These are phyloP conservation scores for Theileria orientalis DNA, from an alignment of 169 alveolate genomes.

Conservation along the genomic window DNA sequence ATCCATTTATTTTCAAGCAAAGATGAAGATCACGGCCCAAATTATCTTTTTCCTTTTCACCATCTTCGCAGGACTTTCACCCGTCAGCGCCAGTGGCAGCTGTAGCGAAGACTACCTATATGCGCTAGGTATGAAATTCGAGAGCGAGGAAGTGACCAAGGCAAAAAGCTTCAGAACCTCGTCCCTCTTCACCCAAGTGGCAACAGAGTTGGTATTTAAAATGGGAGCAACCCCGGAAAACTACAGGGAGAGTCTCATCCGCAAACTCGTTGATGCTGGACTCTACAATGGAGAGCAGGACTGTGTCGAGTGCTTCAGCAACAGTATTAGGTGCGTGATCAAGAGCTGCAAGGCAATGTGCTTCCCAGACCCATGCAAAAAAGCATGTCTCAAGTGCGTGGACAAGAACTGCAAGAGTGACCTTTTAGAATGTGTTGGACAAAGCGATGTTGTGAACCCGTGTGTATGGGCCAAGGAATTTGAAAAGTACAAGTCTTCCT, in stretches of 20 bases:
- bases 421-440: conserved; percentile 38
- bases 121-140: conserved; percentile 30
- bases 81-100: conserved; percentile 10
- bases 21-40: neutral
- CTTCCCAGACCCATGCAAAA: conserved; percentile 13
- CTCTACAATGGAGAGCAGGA: neutral
- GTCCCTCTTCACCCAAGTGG: conserved; percentile 16
- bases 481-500: conserved; percentile 1
- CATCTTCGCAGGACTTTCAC: neutral
- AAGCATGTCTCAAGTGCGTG: conserved; percentile 26
- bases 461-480: neutral
- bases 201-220: neutral
- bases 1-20: neutral
- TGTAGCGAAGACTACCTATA: conserved; percentile 39
- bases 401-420: conserved; percentile 21
- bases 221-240: neutral
- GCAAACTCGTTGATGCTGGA: conserved; percentile 1
- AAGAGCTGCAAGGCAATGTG: conserved; percentile 44
- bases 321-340: conserved; percentile 15
- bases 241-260: neutral
- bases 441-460: neutral
- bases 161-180: neutral
- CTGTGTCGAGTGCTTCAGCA: conserved; percentile 43
- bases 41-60: neutral
- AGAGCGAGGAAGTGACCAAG: neutral